Evolutionary conservation across 306 rosid genomes (phyloP), one percentile per base, ranked within the genome.

Genomic region (Prunus kanzakura): DNA sequence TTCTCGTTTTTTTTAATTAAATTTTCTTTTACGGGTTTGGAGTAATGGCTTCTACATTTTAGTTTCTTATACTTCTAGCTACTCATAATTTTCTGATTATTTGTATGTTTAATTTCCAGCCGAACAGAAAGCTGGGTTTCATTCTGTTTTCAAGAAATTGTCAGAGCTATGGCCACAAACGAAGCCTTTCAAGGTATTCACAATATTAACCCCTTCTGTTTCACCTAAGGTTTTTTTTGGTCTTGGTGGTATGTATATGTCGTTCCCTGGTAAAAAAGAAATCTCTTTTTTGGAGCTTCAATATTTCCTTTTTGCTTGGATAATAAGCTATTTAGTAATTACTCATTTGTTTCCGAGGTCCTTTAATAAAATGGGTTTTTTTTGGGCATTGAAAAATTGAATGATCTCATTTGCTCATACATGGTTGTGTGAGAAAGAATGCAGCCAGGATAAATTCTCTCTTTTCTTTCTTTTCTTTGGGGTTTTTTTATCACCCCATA

Each of bases 181-280:
- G 65, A 35, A 55, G 52, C 25, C 29, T 71, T 71, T 35, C 30
- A 19, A 71, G 75, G 75, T 66, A 66, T 38, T 19, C 29, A 66
- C 20, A 35, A n/a, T 13, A 3, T 52, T n/a, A 32, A 11, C 9
- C 20, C 65, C 30, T 23, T 30, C 25, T 45, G 32, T 47, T 45
- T 23, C 58, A 6, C 10, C 58, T 52, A 52, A 18, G n/a, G 19
- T 23, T 69, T 29, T 49, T 35, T 8, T 19, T n/a, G 3, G 3
- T 4, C 19, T 45, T 30, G 19, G 6, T 47, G 23, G 5, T 30
- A 8, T 23, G 22, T 47, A 41, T 47, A 46, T 23, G 20, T 56
- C 10, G 1, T 20, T 56, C 27, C 15, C 32, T 25, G 64, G 35
- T 38, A 25, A 7, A 38, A 38, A 38, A 38, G 9, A 38, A 38